Percentiles rank a stretch among this genome's conserved stretches.
phyloP scores from a whole-genome alignment of 352 stramenopile species.

The Phytophthora rubi region DNA sequence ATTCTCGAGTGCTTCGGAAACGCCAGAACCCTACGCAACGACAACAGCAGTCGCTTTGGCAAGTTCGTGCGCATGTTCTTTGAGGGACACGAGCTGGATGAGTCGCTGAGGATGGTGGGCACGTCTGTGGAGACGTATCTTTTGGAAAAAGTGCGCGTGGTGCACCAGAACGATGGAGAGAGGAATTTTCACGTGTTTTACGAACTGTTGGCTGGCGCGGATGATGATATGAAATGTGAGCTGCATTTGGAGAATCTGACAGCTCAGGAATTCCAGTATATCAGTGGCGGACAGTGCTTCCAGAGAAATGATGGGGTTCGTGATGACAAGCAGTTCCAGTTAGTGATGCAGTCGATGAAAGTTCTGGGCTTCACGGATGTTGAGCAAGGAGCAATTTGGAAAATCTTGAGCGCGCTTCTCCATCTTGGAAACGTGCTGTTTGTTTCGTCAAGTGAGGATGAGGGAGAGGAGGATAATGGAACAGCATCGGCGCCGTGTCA shows the following conservation, averaged over 20 bases:
- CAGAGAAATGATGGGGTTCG: constrained; percentile 68
- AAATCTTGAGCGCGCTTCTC: constrained; percentile 72
- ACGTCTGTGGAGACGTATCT: constrained; percentile 91
- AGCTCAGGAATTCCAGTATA: constrained; percentile 68
- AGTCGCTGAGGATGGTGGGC: constrained; percentile 63
- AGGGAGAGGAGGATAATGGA: constrained; percentile 53
- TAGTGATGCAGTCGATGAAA: constrained; percentile 72
- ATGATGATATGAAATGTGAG: constrained; percentile 49
- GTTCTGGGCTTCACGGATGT: constrained; percentile 71
- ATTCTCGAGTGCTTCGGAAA: constrained; percentile 90
- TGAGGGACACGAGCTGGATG: constrained; percentile 37
- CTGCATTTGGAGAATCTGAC: constrained; percentile 47
- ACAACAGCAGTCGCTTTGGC: constrained; percentile 88
- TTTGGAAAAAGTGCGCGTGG: constrained; percentile 92
- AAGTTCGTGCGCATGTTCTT: constrained; percentile 92
- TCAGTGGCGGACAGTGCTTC: constrained; percentile 70
- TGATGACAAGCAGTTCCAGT: constrained; percentile 68
- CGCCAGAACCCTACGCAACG: constrained; percentile 74
- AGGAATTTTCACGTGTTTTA: constrained; percentile 90
- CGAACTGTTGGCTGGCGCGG: constrained; percentile 65
- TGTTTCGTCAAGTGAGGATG: constrained; percentile 60
- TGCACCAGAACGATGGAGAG: constrained; percentile 76
- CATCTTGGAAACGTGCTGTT: constrained; percentile 88
- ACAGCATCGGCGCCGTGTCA: constrained; percentile 44
- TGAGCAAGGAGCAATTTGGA: constrained; percentile 73